Evolutionary conservation across 2,329 filamentous ascomycete genomes (phyloP).

Genomic region (Fusarium hainanense): DNA sequence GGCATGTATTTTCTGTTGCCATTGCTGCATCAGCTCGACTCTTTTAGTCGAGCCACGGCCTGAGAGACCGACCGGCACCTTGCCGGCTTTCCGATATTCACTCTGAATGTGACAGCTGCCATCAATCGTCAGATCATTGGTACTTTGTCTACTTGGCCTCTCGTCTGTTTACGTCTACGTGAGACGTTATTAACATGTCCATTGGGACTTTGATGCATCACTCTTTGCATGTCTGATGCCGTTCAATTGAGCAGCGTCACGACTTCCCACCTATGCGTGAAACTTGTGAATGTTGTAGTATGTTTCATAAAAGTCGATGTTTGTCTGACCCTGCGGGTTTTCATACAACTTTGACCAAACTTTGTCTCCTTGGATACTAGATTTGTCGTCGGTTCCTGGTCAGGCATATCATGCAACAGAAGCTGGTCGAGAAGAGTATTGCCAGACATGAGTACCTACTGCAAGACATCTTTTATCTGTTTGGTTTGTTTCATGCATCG

Average conservation of each 20-base stretch:
- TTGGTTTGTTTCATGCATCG: background rate
- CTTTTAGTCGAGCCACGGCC: slow-evolving; percentile 72
- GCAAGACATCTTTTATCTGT: background rate
- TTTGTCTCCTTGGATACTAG: background rate
- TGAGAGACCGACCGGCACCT: slow-evolving; percentile 77
- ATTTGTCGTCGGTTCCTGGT: background rate
- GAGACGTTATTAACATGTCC: slow-evolving; percentile 37
- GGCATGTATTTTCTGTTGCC: slow-evolving; percentile 58
- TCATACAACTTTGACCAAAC: background rate
- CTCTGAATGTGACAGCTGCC: slow-evolving; percentile 54
- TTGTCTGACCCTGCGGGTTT: no score
- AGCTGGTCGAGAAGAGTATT: background rate
- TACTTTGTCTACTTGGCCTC: slow-evolving; percentile 39
- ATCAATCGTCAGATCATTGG: slow-evolving; percentile 41
- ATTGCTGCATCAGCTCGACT: slow-evolving; percentile 65
- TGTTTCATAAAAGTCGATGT: background rate
- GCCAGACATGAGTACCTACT: background rate
- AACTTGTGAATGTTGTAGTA: background rate
- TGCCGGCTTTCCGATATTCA: slow-evolving; percentile 68
- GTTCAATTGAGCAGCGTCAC: no score
- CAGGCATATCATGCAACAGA: background rate
- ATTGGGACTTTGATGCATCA: slow-evolving; percentile 27
- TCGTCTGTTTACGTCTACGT: slow-evolving; percentile 42
- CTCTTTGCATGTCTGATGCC: slow-evolving; percentile 1
- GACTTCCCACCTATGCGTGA: background rate